phyloP scores from a whole-genome alignment of 805 yeast species.

The Candida pseudoglaebosa region DNA sequence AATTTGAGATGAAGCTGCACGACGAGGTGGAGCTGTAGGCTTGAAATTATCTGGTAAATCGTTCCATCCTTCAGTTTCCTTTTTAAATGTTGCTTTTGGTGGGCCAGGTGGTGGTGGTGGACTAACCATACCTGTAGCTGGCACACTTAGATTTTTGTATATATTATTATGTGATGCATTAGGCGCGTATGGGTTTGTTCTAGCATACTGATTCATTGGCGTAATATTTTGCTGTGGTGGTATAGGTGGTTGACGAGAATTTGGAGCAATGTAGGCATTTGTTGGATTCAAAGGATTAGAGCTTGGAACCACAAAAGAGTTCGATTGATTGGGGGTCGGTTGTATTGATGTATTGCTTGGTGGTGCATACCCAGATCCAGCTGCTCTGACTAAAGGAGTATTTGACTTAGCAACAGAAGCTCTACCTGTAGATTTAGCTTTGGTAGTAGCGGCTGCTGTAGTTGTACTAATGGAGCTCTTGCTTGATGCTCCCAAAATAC shows the following conservation, averaged over 20 bases:
- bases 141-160: constrained; percentile 16
- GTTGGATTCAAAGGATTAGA: constrained; percentile 1
- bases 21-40: constrained; percentile 34
- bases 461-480: constrained; percentile 20
- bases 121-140: constrained; percentile 8
- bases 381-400: not conserved
- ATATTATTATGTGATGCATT: constrained; percentile 16
- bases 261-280: constrained; percentile 1
- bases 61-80: constrained; percentile 67
- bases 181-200: constrained; percentile 22
- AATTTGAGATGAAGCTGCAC: constrained; percentile 31
- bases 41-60: constrained; percentile 58
- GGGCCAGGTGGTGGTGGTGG: constrained; percentile 23
- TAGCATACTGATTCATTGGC: constrained; percentile 29
- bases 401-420: not conserved
- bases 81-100: constrained; percentile 27
- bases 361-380: not conserved
- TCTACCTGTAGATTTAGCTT: constrained; percentile 7
- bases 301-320: constrained; percentile 1
- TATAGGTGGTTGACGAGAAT: constrained; percentile 6
- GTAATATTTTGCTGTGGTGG: constrained; percentile 6
- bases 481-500: constrained; percentile 63
- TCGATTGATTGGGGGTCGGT: constrained; percentile 1
- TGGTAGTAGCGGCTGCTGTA: constrained; percentile 6
- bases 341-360: constrained; percentile 1